Evolutionary conservation across 805 yeast genomes (phyloP).

Genomic region (Ogataea thermomethanolica): DNA sequence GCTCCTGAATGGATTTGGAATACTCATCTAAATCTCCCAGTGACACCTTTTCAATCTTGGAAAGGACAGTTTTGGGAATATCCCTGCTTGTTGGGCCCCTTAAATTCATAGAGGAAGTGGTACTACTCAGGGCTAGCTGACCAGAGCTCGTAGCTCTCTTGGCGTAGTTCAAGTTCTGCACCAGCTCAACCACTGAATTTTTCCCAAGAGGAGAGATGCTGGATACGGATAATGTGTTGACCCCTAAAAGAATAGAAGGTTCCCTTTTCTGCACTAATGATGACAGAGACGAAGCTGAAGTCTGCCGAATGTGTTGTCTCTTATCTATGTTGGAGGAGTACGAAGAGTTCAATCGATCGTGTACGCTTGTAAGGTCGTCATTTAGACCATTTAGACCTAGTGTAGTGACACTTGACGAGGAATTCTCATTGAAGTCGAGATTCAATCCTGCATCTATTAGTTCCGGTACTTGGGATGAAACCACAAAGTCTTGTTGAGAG

Average conservation of each 20-base stretch:
- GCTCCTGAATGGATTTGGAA: slow-evolving; percentile 39
- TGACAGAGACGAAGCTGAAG: slow-evolving; percentile 27
- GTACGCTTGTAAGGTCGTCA: too few species aligned
- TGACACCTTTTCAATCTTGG: slow-evolving; percentile 47
- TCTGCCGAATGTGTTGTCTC: slow-evolving; percentile 9
- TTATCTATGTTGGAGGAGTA: too few species aligned
- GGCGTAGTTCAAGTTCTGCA: slow-evolving; percentile 53
- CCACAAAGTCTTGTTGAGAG: too few species aligned
- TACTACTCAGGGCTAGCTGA: slow-evolving; percentile 27
- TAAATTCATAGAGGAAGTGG: slow-evolving; percentile 45
- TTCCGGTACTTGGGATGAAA: too few species aligned
- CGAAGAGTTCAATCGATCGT: too few species aligned
- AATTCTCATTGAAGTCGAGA: too few species aligned
- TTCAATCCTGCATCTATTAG: too few species aligned
- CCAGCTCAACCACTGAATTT: slow-evolving; percentile 74
- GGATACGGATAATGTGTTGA: slow-evolving; percentile 37
- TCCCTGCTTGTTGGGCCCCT: slow-evolving; percentile 74
- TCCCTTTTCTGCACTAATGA: slow-evolving; percentile 32
- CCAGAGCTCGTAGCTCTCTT: slow-evolving; percentile 30
- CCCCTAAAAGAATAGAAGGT: slow-evolving; percentile 37
- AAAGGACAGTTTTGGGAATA: slow-evolving; percentile 75
- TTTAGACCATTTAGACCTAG: too few species aligned
- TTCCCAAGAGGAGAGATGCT: slow-evolving; percentile 59
- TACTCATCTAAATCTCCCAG: slow-evolving; percentile 44
- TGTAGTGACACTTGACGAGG: too few species aligned